These are phyloP conservation scores for Anthracocystis panici-leucophaei DNA, from an alignment of 1,284 basidiomycete genomes.

Conservation along the genomic window DNA sequence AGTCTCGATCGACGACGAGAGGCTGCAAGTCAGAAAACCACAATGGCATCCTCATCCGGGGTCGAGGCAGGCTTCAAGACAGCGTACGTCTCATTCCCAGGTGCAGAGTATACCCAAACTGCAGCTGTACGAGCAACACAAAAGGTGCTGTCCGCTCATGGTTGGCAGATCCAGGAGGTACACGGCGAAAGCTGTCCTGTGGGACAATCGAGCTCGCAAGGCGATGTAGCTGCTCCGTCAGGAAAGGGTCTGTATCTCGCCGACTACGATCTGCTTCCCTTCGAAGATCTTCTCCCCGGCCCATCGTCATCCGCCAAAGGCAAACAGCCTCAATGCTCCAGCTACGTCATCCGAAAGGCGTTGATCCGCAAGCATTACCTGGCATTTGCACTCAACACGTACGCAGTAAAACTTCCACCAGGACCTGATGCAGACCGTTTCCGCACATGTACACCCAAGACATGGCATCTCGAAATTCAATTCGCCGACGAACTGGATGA, in stretches of 20 bases:
- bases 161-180: slow-evolving; percentile 51
- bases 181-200: slow-evolving; percentile 1
- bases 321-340: slow-evolving; percentile 77
- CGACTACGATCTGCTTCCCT: slow-evolving; percentile 67
- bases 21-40: not conserved
- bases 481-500: slow-evolving; percentile 97
- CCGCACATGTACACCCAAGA: slow-evolving; percentile 75
- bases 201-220: not conserved
- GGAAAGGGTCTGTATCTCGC: slow-evolving; percentile 53
- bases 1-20: not conserved
- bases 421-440: slow-evolving; percentile 19
- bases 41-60: not conserved
- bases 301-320: slow-evolving; percentile 18
- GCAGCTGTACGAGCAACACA: slow-evolving; percentile 50
- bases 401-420: slow-evolving; percentile 48
- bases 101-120: slow-evolving; percentile 63
- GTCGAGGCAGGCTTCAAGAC: not conserved
- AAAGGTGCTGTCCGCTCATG: slow-evolving; percentile 36
- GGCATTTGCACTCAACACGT: slow-evolving; percentile 77
- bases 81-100: slow-evolving; percentile 61
- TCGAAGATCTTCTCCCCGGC: slow-evolving; percentile 52
- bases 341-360: slow-evolving; percentile 89
- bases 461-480: slow-evolving; percentile 88
- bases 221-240: slow-evolving; percentile 10
- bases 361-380: slow-evolving; percentile 96